These are phyloP conservation scores for Saturnispora halmiae DNA, from an alignment of 805 yeast genomes.

Conservation along the genomic window DNA sequence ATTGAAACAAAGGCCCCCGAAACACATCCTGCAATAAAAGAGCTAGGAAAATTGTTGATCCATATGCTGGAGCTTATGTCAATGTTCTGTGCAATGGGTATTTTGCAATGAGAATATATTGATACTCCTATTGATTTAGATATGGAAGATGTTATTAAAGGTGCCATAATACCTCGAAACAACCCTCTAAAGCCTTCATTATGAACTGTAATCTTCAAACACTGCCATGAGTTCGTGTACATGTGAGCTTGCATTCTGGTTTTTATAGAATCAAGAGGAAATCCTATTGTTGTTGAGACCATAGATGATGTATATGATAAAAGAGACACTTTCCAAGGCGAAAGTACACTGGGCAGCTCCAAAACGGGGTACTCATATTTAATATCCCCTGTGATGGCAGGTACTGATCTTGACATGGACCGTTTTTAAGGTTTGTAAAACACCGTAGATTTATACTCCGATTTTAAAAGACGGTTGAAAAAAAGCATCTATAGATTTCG, in stretches of 20 bases:
- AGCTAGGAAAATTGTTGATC: slow-evolving; percentile 35
- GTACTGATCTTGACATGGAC: slow-evolving; percentile 22
- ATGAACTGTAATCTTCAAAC: slow-evolving; percentile 44
- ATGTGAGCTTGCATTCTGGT: slow-evolving; percentile 78
- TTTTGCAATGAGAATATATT: slow-evolving; percentile 48
- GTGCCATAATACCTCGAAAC: slow-evolving; percentile 70
- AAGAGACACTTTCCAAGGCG: slow-evolving; percentile 48
- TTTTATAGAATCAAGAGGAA: slow-evolving; percentile 79
- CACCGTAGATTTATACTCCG: no score
- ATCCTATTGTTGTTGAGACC: slow-evolving; percentile 61
- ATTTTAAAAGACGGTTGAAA: no score
- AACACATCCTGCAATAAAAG: slow-evolving; percentile 48
- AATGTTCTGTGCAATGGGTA: slow-evolving; percentile 20
- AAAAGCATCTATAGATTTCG: not conserved
- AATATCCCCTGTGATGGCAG: slow-evolving; percentile 53
- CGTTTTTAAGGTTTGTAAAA: no score
- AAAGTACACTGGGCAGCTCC: slow-evolving; percentile 37
- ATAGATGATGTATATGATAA: slow-evolving; percentile 59
- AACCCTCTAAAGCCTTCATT: slow-evolving; percentile 63
- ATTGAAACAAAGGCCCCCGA: slow-evolving; percentile 58
- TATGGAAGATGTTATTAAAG: slow-evolving; percentile 55
- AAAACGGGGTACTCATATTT: slow-evolving; percentile 38
- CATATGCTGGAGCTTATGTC: slow-evolving; percentile 9
- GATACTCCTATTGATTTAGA: slow-evolving; percentile 60
- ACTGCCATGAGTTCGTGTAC: slow-evolving; percentile 47